These are phyloP conservation scores for Stagonosporopsis rhizophila DNA, from an alignment of 2,329 filamentous ascomycete species.

Conservation along the genomic window DNA sequence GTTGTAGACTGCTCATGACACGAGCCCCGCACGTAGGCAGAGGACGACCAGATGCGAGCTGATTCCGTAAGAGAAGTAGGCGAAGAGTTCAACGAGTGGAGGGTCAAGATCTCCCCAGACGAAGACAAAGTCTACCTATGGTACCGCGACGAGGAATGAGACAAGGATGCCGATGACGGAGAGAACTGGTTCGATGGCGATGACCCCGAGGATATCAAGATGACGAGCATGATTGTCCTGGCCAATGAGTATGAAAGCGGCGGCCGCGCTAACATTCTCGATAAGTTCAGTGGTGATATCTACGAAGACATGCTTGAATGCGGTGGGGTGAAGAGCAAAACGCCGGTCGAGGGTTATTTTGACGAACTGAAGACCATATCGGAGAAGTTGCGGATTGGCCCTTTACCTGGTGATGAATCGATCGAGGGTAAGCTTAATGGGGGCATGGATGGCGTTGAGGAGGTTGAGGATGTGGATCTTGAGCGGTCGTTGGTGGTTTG, in stretches of 20 bases:
- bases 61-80: background rate
- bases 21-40: background rate
- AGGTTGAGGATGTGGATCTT: background rate
- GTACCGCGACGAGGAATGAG: slow-evolving; percentile 6
- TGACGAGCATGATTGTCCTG: slow-evolving; percentile 10
- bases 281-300: no score
- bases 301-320: slow-evolving; percentile 12
- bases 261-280: slow-evolving; percentile 13
- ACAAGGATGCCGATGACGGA: background rate
- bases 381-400: slow-evolving; percentile 2
- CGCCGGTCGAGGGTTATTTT: slow-evolving; percentile 3
- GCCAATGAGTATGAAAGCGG: slow-evolving; percentile 14
- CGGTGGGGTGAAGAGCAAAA: background rate
- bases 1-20: slow-evolving; percentile 8
- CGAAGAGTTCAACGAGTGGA: background rate
- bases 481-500: background rate
- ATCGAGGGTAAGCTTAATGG: background rate
- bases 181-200: slow-evolving; percentile 15
- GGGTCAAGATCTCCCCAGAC: background rate
- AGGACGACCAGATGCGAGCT: background rate
- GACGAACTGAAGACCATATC: slow-evolving; percentile 1
- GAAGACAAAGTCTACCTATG: slow-evolving; percentile 1
- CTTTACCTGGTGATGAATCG: background rate
- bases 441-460: background rate
- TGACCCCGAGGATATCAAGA: slow-evolving; percentile 11